Evolutionary conservation across 371 early-diverging fungal genomes (phyloP).

Genomic region (Amoeboaphelidium protococcarum): DNA sequence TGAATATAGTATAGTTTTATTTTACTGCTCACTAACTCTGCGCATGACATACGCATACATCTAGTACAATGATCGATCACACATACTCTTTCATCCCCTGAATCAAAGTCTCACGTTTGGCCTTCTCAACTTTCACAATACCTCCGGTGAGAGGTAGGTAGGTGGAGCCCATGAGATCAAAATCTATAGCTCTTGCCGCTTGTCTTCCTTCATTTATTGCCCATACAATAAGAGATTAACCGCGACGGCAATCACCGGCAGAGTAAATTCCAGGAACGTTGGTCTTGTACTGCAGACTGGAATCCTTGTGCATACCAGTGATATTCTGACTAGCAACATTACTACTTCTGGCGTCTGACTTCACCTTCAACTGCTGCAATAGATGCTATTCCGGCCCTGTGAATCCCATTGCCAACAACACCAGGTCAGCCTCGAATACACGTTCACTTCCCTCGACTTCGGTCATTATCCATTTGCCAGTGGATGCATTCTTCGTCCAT

Average conservation of each 20-base stretch:
- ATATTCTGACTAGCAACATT: background rate
- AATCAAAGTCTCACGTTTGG: no score
- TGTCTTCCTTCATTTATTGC: constrained; percentile 90
- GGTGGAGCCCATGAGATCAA: constrained; percentile 36
- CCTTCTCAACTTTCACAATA: background rate
- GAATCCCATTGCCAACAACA: constrained; percentile 87
- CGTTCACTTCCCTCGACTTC: constrained; percentile 57
- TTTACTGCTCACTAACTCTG: no score
- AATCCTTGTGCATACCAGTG: constrained; percentile 4
- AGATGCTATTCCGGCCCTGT: constrained; percentile 70
- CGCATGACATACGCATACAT: no score
- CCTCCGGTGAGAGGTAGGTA: background rate
- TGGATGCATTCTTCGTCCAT: constrained; percentile 48
- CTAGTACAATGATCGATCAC: no score
- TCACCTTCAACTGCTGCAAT: constrained; percentile 37
- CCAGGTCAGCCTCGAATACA: constrained; percentile 59
- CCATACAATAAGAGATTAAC: constrained; percentile 83
- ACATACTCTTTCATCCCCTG: no score
- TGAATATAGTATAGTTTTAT: no score
- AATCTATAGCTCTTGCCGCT: constrained; percentile 75
- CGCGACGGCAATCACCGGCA: constrained; percentile 57
- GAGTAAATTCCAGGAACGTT: background rate
- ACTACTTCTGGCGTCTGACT: constrained; percentile 18
- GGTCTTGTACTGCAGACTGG: background rate
- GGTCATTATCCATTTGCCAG: constrained; percentile 62